Evolutionary conservation across 306 rosid genomes (phyloP).

Genomic region (Pachyrhizus erosus): DNA sequence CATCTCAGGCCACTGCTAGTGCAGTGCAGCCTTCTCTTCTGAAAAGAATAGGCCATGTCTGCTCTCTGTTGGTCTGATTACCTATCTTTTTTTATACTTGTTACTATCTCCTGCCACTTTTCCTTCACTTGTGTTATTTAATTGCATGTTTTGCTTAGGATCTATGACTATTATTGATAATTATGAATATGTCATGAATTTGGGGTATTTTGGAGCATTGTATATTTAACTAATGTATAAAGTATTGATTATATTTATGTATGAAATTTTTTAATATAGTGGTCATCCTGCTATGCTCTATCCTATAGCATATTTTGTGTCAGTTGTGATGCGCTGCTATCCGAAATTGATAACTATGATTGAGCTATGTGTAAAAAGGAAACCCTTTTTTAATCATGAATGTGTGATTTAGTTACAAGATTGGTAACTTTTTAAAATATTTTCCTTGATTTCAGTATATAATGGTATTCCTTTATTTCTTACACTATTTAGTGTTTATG

Average conservation of each 20-base stretch:
- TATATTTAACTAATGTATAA: neutral
- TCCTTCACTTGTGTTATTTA: neutral
- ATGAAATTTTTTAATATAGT: too few species aligned
- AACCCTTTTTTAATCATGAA: neutral
- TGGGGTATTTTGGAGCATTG: neutral
- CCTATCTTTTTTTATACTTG: neutral
- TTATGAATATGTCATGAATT: neutral
- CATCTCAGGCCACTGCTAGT: neutral
- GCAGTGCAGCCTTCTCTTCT: neutral
- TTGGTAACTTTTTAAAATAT: neutral
- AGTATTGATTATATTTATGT: too few species aligned
- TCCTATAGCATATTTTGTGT: neutral
- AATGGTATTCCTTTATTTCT: neutral
- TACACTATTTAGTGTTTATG: neutral
- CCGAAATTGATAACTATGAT: neutral
- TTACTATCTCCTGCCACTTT: neutral
- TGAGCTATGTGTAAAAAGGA: neutral
- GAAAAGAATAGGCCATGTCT: neutral
- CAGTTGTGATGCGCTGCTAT: neutral
- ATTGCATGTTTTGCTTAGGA: neutral
- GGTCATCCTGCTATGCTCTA: neutral
- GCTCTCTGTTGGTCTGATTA: neutral
- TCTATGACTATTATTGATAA: neutral
- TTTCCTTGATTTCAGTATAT: neutral
- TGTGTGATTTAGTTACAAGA: conserved; percentile 27